These are phyloP conservation scores for Sugiyamaella grinbergsii DNA, from an alignment of 1,139 yeast species.

Conservation along the genomic window DNA sequence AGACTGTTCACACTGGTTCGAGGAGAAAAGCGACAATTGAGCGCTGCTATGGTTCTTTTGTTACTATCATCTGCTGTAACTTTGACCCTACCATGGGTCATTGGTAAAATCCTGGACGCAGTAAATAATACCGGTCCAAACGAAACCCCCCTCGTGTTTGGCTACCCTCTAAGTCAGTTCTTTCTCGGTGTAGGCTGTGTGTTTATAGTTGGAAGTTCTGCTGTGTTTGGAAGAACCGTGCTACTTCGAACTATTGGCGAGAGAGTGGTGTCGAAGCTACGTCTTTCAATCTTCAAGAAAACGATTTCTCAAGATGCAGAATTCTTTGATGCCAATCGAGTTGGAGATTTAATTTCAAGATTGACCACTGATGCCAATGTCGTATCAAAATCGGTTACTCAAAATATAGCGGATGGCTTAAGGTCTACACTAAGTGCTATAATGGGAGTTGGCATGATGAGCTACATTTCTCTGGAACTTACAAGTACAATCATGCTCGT, in stretches of 20 bases:
- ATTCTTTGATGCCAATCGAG: constrained; percentile 88
- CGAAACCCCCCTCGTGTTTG: constrained; percentile 46
- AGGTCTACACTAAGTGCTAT: constrained; percentile 77
- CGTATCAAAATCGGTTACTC: constrained; percentile 83
- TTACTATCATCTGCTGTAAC: constrained; percentile 61
- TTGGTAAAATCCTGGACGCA: constrained; percentile 75
- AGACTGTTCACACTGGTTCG: constrained; percentile 54
- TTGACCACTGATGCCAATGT: constrained; percentile 88
- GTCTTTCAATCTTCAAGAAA: constrained; percentile 74
- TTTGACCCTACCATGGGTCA: constrained; percentile 74
- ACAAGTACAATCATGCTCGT: constrained; percentile 74
- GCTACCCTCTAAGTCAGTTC: constrained; percentile 52
- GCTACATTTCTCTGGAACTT: constrained; percentile 76
- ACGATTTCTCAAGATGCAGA: constrained; percentile 86
- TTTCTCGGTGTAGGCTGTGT: constrained; percentile 54
- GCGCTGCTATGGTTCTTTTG: constrained; percentile 62
- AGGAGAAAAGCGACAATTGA: constrained; percentile 54
- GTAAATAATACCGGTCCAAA: constrained; percentile 48
- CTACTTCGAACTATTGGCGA: constrained; percentile 80
- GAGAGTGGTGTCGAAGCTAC: constrained; percentile 75
- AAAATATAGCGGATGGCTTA: constrained; percentile 87
- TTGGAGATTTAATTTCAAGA: constrained; percentile 90
- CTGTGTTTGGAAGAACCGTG: constrained; percentile 80
- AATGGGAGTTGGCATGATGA: constrained; percentile 87
- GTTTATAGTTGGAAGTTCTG: constrained; percentile 67